Conservation (phyloP, 2,329 filamentous ascomycete genomes). For the Fusarium nisikadoi region DNA sequence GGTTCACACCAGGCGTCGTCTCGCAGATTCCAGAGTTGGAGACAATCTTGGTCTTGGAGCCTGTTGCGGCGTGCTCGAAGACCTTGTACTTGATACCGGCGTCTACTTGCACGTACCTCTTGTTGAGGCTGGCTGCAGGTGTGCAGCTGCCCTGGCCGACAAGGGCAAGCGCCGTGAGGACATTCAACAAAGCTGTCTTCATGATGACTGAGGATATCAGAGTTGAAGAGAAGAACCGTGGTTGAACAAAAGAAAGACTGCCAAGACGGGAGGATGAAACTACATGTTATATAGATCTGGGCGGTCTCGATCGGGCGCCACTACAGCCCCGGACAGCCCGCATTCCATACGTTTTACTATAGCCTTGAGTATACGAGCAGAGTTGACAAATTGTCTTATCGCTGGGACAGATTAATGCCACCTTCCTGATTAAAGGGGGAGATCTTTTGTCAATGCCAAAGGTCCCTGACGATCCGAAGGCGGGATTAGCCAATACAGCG, state of each 20-base stretch:
- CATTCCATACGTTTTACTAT: not conserved
- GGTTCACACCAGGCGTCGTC: constrained; percentile 69
- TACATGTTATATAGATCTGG: not conserved
- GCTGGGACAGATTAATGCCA: not conserved
- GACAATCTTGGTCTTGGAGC: constrained; percentile 28
- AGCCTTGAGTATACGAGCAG: not conserved
- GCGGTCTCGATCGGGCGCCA: not conserved
- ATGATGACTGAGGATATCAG: not conserved
- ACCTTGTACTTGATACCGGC: constrained; percentile 14
- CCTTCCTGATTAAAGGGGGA: constrained; percentile 5
- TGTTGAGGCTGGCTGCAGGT: not conserved
- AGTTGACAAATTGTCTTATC: not conserved
- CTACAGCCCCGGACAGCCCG: not conserved
- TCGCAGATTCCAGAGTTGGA: constrained; percentile 59
- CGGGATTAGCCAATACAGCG: not conserved
- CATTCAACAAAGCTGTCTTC: not conserved
- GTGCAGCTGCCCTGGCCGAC: not conserved
- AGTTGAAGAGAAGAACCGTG: not conserved
- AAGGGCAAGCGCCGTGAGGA: not conserved
- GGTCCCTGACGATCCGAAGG: not conserved
- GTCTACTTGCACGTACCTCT: not conserved
- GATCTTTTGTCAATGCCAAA: constrained; percentile 10
- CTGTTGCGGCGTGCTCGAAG: constrained; percentile 30
- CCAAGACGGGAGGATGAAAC: not conserved
- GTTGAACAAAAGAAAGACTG: rapidly evolving